Evolutionary conservation across 78 protist genomes (phyloP).

Genomic region (Dictyostelium purpureum): DNA sequence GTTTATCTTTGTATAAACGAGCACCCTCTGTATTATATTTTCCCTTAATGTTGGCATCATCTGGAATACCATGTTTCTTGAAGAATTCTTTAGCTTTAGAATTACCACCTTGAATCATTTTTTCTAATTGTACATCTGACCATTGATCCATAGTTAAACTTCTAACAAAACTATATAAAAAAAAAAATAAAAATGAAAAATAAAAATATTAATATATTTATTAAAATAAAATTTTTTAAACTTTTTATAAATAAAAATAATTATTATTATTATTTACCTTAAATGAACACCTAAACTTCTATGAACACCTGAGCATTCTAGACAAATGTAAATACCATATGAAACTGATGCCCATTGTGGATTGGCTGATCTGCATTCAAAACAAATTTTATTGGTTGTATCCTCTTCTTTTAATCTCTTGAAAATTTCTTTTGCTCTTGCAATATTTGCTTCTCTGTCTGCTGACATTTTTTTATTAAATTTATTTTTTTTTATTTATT

Average conservation of each 20-base stretch:
- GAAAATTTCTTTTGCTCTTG: conserved; percentile 59
- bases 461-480: too few species aligned
- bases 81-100: conserved; percentile 73
- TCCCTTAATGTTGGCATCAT: conserved; percentile 28
- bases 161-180: conserved; percentile 55
- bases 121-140: conserved; percentile 73
- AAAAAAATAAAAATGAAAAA: not conserved
- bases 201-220: not conserved
- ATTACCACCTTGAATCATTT: conserved; percentile 80
- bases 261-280: conserved; percentile 19
- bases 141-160: conserved; percentile 81
- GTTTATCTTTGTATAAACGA: conserved; percentile 58
- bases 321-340: conserved; percentile 91
- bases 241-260: not conserved
- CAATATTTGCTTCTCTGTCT: conserved; percentile 24
- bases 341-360: conserved; percentile 93
- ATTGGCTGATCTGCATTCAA: conserved; percentile 90
- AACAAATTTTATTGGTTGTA: conserved; percentile 72
- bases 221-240: not conserved
- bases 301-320: conserved; percentile 89
- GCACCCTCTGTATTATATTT: conserved; percentile 57
- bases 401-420: conserved; percentile 61
- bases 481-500: not conserved
- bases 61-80: conserved; percentile 80
- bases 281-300: conserved; percentile 92